Base-by-base conservation (phyloP, 257 asterid species). In the Solanum verrucosum region DNA sequence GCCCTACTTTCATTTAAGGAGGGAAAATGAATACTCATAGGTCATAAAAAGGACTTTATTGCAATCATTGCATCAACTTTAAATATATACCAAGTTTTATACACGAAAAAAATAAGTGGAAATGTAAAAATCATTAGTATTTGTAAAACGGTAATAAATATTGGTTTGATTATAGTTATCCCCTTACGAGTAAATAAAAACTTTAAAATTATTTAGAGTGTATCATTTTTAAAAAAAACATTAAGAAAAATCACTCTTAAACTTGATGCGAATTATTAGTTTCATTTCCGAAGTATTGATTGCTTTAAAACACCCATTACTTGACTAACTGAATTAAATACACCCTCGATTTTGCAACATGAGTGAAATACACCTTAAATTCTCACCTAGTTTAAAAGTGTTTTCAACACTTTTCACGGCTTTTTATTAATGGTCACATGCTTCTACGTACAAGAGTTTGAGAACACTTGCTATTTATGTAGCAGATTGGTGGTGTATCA, bases 271-370 rank as follows among this genome's bases (percentile, higher is more conserved):
- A 56, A 56, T 56, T 56, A 56, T 56, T 18, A 56, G 4, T 56
- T 56, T 7, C 0, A 16, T 56, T 18, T 52, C 0, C 0, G 1
- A 56, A 56, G n/a, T 6, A 18, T 56, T 56, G 0, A 56, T 18
- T 16, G 23, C 0, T 0, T 18, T 56, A 56, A 56, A 18, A 56
- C 10, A 56, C 1, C 21, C 4, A 18, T 56, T 56, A 56, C 10
- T 56, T 56, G 4, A 56, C 10, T 56, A 56, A 18, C 4, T 6
- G 4, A 52, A 52, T 16, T 52, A 52, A 52, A 16, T 52, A 52
- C 9, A 52, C 4, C 1, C 9, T 16, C 60, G 4, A 52, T 52
- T 52, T 18, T 56, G 4, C 10, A 56, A 56, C 63, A 56, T 52
- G 63, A 52, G 23, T 14, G n/a, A 52, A 52, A 52, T 52, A 6